Evolutionary conservation across 2,329 filamentous ascomycete genomes (phyloP), one percentile per base, ranked within the genome.

Genomic region (Capronia epimyces): DNA sequence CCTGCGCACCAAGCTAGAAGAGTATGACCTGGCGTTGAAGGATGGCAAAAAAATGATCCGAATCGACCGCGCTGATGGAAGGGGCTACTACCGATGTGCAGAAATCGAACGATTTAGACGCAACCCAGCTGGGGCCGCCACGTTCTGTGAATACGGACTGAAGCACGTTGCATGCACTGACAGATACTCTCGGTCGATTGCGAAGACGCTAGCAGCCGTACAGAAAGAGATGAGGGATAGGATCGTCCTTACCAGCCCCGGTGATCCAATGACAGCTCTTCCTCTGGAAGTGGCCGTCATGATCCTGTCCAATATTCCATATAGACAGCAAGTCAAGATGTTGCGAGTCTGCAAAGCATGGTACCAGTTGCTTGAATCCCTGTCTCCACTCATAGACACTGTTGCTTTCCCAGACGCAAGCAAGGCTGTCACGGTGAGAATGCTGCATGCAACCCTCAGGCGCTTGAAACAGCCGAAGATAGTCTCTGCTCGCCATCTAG

Each of bases 41-140:
- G 79, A 83, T 69, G 76, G 76, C n/a, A 75, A 75, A 55, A 68
- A 69, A 16, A 80, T 81, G 69, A 79, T 83, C 49, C 73, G 73
- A 49, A 57, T 69, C 13, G 65, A 75, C 41, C 72, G 71, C 48
- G 67, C 69, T 18, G 74, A 80, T 64, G 70, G 75, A n/a, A 73
- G 73, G 63, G 80, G 79, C 7, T 82, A 83, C 62, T 62, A 82
- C 22, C 75, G 79, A 46, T 76, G 75, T 21, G 78, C 73, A 2
- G 75, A 74, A 50, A 63, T 71, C 4, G 66, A 74, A 21, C 56
- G 68, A 9, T 53, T 70, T 52, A 73, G 76, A 66, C 69, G 71
- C 9, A 80, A 77, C 60, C 63, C 67, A 2, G 70, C 74, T n/a
- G 73, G 72, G 20, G 81, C 81, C 4, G 60, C 79, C 10, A 71